These are phyloP conservation scores for Myxozyma geophila DNA, from an alignment of 805 yeast genomes.

Conservation along the genomic window DNA sequence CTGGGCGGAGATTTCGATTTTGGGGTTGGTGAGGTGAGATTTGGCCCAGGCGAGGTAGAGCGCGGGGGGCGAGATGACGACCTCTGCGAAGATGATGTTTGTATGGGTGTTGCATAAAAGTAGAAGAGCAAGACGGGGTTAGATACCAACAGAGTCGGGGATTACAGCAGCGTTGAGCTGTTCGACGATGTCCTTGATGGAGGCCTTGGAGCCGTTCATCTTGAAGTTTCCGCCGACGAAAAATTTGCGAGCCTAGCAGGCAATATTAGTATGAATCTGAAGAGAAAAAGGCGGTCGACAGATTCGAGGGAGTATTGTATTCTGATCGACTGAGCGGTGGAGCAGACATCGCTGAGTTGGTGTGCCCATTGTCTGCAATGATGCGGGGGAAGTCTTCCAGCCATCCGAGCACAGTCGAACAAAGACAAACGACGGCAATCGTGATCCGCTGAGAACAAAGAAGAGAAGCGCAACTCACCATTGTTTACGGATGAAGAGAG, in stretches of 20 bases:
- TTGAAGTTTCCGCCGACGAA: slow-evolving; percentile 99
- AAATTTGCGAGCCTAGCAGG: slow-evolving; percentile 68
- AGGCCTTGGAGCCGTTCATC: slow-evolving; percentile 91
- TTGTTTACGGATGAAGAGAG: no score
- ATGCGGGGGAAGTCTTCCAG: no score
- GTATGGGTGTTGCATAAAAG: not conserved
- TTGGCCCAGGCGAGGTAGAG: slow-evolving; percentile 84
- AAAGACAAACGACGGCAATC: no score
- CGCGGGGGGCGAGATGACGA: slow-evolving; percentile 95
- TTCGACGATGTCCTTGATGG: slow-evolving; percentile 81
- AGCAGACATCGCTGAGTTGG: no score
- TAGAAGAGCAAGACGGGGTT: not conserved
- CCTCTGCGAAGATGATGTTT: slow-evolving; percentile 49
- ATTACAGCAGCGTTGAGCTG: slow-evolving; percentile 78
- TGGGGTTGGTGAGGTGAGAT: slow-evolving; percentile 64
- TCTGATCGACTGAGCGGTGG: no score
- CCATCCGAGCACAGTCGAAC: no score
- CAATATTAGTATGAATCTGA: not conserved
- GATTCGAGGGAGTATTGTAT: no score
- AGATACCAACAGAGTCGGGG: slow-evolving; percentile 66
- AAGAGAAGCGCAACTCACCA: no score
- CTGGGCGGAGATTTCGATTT: slow-evolving; percentile 86
- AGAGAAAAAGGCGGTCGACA: no score
- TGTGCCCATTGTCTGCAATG: no score
- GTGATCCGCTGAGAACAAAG: no score